Evolutionary conservation across 306 rosid species (phyloP).

Genomic region (Prunus mume): DNA sequence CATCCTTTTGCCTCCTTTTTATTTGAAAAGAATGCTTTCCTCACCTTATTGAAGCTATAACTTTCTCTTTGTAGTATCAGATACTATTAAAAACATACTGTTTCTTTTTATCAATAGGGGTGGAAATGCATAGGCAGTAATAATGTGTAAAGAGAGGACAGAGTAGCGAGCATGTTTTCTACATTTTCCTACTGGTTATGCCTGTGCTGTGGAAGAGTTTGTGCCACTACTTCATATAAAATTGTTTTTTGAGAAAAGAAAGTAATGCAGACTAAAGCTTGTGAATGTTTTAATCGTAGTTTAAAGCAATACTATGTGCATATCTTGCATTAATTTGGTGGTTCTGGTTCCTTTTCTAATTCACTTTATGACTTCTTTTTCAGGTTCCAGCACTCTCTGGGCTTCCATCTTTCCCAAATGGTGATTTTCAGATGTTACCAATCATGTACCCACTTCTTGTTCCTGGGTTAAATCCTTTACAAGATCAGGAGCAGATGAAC

Average conservation of each 20-base stretch:
- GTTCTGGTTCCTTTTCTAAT: neutral
- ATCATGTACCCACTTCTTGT: conserved; percentile 65
- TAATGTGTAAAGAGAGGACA: neutral
- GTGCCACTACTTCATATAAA: too few species aligned
- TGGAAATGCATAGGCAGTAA: neutral
- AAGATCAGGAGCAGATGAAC: conserved; percentile 56
- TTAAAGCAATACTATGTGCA: neutral
- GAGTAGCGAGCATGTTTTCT: neutral
- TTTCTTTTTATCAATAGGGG: neutral
- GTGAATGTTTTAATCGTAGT: neutral
- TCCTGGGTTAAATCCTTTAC: conserved; percentile 47
- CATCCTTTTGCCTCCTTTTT: neutral
- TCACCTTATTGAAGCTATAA: neutral
- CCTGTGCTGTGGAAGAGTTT: too few species aligned
- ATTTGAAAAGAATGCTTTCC: neutral
- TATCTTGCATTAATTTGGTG: neutral
- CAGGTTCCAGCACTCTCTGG: conserved; percentile 53
- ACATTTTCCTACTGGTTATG: too few species aligned
- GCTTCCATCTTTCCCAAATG: conserved; percentile 40
- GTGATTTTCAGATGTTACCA: conserved; percentile 64
- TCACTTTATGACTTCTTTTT: conserved; percentile 12
- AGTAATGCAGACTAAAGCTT: neutral
- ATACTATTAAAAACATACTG: neutral
- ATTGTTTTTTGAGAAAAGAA: neutral
- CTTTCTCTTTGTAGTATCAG: neutral